These are phyloP conservation scores for Melampsora larici-populina DNA, from an alignment of 1,284 basidiomycete species.

Conservation along the genomic window DNA sequence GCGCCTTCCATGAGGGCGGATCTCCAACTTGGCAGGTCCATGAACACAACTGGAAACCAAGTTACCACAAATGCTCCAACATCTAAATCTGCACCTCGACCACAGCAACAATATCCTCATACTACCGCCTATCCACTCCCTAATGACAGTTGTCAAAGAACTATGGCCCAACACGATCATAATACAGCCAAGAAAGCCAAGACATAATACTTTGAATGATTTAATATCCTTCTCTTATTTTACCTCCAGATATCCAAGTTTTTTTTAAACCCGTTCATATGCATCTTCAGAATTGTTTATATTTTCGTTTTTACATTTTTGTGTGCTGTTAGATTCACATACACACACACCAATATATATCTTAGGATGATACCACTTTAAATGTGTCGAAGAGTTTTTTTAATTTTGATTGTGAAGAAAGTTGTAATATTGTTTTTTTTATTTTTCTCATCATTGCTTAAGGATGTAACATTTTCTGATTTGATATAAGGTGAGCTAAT, in stretches of 20 bases:
- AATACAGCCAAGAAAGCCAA: neutral
- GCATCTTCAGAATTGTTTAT: neutral
- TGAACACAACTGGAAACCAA: neutral
- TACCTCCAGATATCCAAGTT: neutral
- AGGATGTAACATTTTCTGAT: neutral
- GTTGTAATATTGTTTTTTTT: neutral
- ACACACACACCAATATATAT: no score
- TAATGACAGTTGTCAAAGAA: neutral
- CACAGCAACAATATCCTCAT: neutral
- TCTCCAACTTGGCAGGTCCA: neutral
- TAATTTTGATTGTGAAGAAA: no score
- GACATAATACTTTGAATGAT: neutral
- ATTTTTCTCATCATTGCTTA: neutral
- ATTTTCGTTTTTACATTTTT: neutral
- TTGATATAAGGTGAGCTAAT: neutral
- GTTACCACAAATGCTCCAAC: neutral
- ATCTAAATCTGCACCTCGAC: neutral
- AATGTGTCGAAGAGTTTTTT: no score
- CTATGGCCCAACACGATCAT: neutral
- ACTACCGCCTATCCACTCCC: neutral
- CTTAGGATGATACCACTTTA: neutral
- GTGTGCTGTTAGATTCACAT: neutral
- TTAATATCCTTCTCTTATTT: neutral
- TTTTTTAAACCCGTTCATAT: neutral
- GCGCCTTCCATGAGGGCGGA: neutral